Evolutionary conservation across 164 flowering plant species (phyloP).

Genomic region (Annona cherimola): DNA sequence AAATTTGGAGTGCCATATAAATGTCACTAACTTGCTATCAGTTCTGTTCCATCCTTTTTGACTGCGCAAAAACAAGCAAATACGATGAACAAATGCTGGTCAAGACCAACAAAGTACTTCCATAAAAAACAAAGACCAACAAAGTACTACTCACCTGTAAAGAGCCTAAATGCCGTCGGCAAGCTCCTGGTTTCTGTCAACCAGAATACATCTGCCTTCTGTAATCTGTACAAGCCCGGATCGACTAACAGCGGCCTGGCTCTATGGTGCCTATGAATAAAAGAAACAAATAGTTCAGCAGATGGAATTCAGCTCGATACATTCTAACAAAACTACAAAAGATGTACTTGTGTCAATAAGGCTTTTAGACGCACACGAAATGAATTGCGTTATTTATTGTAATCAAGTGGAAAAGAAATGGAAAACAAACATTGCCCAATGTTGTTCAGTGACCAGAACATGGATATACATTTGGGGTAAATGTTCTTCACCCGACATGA

Average conservation of each 20-base stretch:
- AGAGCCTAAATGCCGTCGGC: constrained; percentile 73
- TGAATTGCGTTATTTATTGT: neutral
- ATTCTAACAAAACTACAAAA: neutral
- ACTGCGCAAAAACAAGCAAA: neutral
- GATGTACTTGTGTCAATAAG: neutral
- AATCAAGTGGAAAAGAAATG: neutral
- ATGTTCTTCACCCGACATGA: too few species aligned
- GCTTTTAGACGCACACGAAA: neutral
- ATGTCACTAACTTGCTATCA: too few species aligned
- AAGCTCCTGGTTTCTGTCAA: constrained; percentile 50
- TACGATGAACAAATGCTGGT: neutral
- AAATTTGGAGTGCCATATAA: too few species aligned
- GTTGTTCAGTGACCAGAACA: neutral
- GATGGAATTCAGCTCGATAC: neutral
- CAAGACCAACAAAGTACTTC: neutral
- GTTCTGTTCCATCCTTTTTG: neutral
- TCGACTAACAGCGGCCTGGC: constrained; percentile 83
- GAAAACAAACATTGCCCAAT: neutral
- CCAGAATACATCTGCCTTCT: constrained; percentile 77
- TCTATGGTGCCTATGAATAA: constrained; percentile 53
- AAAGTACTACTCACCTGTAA: constrained; percentile 53
- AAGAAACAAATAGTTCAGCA: constrained; percentile 2
- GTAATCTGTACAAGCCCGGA: constrained; percentile 61
- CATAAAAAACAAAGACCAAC: neutral
- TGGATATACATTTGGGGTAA: neutral